Base-by-base conservation (phyloP, 1,139 yeast genomes). In the Yamadazyma dushanensis region DNA sequence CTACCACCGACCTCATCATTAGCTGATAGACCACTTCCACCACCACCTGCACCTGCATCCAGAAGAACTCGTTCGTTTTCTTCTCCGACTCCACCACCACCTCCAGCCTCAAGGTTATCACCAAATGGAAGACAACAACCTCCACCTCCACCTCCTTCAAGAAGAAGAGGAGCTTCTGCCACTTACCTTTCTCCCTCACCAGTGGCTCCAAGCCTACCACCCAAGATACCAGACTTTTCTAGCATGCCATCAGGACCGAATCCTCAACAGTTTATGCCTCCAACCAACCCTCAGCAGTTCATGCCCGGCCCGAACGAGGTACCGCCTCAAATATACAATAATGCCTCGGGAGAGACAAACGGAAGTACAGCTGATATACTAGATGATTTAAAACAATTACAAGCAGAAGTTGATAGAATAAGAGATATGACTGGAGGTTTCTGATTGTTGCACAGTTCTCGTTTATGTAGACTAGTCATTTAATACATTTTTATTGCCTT, bases 401-500 rank as follows among this genome's bases (percentile, higher is more conserved):
- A 80, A 47, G 80, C 71, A 27, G 87, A 81, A 51, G 84, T 81
- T 14, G 83, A 81, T 49, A 67, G 69, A 40, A 72, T 73, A 26
- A 53, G 74, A 46, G 62, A 59, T 39, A 63, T 71, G 71, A 69
- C 76, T 6, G 76, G 76, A n/a, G 76, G 76, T 5, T 70, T 69
- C 45, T 70, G n/a, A 19, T 19, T 19, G 22, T 19, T 19, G 7
- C 22, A 8, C 10, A 8, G 22, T 19, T 19, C 8, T 8, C 10
- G 22, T 19, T 8, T 19, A 19, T 19, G n/a, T n/a, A n/a, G n/a
- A n/a, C n/a, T n/a, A n/a, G n/a, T n/a, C n/a, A n/a, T n/a, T n/a
- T n/a, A n/a, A n/a, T n/a, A n/a, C n/a, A n/a, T 20, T 20, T 20
- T 20, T 10, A 20, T 20, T 10, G 10, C 10, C 22, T 20, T 20